phyloP scores from a whole-genome alignment of 192 early-diverging fungal species.

The Backusella parvicylindrica region DNA sequence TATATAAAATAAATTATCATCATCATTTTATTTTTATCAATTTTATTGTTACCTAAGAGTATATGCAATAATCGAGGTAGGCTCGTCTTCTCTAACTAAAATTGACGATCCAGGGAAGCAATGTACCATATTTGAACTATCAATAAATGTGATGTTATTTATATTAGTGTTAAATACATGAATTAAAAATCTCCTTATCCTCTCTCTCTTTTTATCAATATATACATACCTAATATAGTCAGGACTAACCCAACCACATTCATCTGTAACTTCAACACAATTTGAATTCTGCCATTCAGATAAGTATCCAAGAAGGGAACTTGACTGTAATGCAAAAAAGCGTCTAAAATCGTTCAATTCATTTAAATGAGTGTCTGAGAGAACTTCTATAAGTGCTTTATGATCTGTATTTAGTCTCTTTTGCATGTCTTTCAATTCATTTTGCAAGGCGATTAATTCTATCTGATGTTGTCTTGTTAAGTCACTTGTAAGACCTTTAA shows the following conservation, averaged over 20 bases:
- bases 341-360: slow-evolving; percentile 54
- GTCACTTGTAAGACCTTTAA: background rate
- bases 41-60: slow-evolving; percentile 56
- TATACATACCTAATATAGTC: slow-evolving; percentile 48
- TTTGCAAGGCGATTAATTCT: background rate
- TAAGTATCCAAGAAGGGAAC: slow-evolving; percentile 34
- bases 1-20: background rate
- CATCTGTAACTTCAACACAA: slow-evolving; percentile 13
- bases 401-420: slow-evolving; percentile 27
- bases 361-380: slow-evolving; percentile 26
- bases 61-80: slow-evolving; percentile 88
- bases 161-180: background rate
- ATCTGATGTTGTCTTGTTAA: background rate
- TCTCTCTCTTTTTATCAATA: background rate
- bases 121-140: slow-evolving; percentile 42
- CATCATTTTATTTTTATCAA: background rate
- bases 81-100: slow-evolving; percentile 84
- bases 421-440: background rate
- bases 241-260: slow-evolving; percentile 47
- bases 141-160: background rate
- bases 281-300: slow-evolving; percentile 50
- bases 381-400: slow-evolving; percentile 30
- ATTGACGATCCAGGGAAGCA: slow-evolving; percentile 80
- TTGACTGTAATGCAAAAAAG: slow-evolving; percentile 34
- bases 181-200: background rate